Percentiles rank a stretch among this genome's conserved stretches.
phyloP scores from a whole-genome alignment of 2,329 filamentous ascomycete species.

The Trichoderma pleuroti region DNA sequence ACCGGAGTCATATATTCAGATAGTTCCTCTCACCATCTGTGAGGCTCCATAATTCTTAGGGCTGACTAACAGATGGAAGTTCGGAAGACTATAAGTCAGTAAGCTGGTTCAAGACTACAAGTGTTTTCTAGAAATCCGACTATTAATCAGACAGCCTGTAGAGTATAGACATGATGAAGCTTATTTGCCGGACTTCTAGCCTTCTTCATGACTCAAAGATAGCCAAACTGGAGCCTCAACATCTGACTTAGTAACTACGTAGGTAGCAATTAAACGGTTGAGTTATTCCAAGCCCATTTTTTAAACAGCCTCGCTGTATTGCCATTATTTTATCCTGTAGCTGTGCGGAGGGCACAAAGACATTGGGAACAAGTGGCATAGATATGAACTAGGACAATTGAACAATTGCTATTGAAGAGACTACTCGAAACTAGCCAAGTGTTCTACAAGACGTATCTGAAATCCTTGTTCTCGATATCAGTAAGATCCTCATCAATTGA shows the following conservation, averaged over 20 bases:
- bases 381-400: not conserved
- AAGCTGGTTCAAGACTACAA: not conserved
- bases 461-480: not conserved
- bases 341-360: rapidly evolving
- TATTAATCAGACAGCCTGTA: not conserved
- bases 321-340: not conserved
- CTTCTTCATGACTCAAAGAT: not conserved
- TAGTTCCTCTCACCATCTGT: not conserved
- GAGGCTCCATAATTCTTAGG: not conserved
- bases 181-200: not conserved
- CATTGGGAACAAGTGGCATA: not conserved
- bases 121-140: not conserved
- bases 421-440: not conserved
- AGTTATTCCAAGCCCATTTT: not conserved
- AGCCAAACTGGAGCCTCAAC: not conserved
- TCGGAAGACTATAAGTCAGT: not conserved
- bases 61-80: not conserved
- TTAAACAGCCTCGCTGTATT: not conserved
- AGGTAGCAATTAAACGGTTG: too few relatives aligned
- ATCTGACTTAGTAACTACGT: not conserved
- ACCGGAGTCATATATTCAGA: not conserved
- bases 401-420: not conserved
- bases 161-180: not conserved
- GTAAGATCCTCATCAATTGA: not conserved
- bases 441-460: not conserved